phyloP scores from a whole-genome alignment of 495 filamentous ascomycete genomes.

The Annulohypoxylon moriforme region DNA sequence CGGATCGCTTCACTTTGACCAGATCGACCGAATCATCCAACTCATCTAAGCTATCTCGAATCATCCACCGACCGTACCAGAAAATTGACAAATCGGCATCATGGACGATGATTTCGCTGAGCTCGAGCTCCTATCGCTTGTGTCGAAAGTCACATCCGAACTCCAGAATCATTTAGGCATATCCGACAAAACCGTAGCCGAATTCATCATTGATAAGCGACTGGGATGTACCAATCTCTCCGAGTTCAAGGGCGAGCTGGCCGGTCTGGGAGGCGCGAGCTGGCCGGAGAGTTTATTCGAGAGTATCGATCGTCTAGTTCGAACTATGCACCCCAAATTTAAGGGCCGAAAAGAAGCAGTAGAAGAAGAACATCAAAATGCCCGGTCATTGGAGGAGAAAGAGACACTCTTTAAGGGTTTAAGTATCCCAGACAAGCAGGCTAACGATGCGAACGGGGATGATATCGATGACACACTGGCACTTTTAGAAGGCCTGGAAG shows the following conservation, averaged over 20 bases:
- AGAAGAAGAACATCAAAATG: conserved; percentile 54
- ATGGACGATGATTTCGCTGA: conserved; percentile 90
- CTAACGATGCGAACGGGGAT: conserved; percentile 63
- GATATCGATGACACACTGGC: conserved; percentile 95
- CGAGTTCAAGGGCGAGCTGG: conserved; percentile 75
- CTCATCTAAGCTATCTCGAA: not conserved
- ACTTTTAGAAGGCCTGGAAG: conserved; percentile 85
- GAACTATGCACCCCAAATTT: conserved; percentile 90
- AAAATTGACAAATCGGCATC: conserved; percentile 39
- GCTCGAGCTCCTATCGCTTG: conserved; percentile 91
- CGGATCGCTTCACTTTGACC: not conserved
- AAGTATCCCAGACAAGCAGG: conserved; percentile 83
- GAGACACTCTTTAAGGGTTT: conserved; percentile 88
- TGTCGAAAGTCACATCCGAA: conserved; percentile 94
- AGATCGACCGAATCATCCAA: not conserved
- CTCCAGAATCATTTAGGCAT: conserved; percentile 94
- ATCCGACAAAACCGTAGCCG: conserved; percentile 91
- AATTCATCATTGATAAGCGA: conserved; percentile 94
- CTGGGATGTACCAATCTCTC: conserved; percentile 73
- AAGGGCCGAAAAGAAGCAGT: conserved; percentile 62
- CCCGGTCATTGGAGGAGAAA: conserved; percentile 66
- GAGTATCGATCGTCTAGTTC: conserved; percentile 87
- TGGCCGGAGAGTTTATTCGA: conserved; percentile 91
- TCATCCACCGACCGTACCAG: not conserved
- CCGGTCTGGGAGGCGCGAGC: conserved; percentile 81